Conservation (phyloP, 352 stramenopile genomes). For the Pythium sp. region DNA sequence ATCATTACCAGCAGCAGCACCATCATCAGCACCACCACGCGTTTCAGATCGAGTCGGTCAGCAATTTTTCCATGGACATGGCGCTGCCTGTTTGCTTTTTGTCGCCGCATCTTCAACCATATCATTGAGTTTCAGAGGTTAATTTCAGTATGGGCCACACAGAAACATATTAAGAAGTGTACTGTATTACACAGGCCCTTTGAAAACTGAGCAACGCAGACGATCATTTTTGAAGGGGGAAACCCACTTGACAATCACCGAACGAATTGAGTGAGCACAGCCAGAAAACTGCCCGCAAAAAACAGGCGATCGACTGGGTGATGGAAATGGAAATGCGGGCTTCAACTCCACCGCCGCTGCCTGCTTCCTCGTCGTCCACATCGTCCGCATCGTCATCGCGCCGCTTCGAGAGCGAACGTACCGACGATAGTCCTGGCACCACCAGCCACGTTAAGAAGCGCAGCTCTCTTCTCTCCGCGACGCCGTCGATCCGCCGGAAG, state of each 20-base stretch:
- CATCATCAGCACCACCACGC: neutral
- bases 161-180: neutral
- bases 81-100: neutral
- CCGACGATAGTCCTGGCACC: neutral
- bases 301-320: neutral
- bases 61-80: neutral
- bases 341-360: neutral
- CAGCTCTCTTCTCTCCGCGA: neutral
- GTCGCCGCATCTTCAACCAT: neutral
- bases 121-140: too few relatives aligned
- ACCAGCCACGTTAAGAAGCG: conserved; percentile 9
- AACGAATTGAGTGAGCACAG: neutral
- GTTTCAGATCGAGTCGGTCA: conserved; percentile 9
- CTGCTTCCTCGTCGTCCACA: neutral
- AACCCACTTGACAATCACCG: neutral
- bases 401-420: neutral
- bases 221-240: neutral
- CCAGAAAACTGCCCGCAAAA: neutral
- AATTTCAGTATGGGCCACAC: neutral
- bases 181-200: neutral
- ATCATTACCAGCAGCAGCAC: neutral
- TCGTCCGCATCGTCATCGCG: neutral
- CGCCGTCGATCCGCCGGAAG: neutral
- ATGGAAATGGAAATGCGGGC: neutral
- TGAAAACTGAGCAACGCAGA: neutral